Evolutionary conservation across 371 early-diverging fungal species (phyloP).

Genomic region (Mucor lusitanicus): DNA sequence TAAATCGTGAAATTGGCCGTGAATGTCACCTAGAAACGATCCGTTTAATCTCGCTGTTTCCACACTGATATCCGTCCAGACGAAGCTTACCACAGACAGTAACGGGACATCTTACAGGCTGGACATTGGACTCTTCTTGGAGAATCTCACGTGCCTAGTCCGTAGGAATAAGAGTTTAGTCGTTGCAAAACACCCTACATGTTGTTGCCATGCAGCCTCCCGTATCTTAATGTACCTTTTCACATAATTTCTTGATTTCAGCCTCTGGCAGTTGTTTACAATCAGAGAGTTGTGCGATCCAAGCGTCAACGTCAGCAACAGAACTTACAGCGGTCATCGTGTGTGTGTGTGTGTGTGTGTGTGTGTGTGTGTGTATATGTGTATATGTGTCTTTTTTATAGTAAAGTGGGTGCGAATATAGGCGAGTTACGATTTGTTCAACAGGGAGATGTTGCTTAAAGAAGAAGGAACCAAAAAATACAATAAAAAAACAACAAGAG

Average conservation of each 20-base stretch:
- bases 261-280: slow-evolving; percentile 91
- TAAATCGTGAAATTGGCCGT: slow-evolving; percentile 99
- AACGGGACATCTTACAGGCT: slow-evolving; percentile 93
- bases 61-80: background rate
- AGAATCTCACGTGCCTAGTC: slow-evolving; percentile 87
- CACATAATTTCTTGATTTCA: slow-evolving; percentile 95
- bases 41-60: slow-evolving; percentile 5
- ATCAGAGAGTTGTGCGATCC: slow-evolving; percentile 87
- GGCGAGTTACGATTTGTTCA: background rate
- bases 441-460: background rate
- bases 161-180: background rate
- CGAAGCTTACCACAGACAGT: slow-evolving; percentile 85
- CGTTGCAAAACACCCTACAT: background rate
- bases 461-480: slow-evolving; percentile 1
- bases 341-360: slow-evolving; percentile 4
- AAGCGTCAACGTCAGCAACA: slow-evolving; percentile 73
- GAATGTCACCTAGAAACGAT: slow-evolving; percentile 74
- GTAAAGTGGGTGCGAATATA: background rate
- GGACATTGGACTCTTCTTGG: slow-evolving; percentile 95
- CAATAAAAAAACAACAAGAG: background rate
- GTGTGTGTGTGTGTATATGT: no score
- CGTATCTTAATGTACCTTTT: slow-evolving; percentile 63
- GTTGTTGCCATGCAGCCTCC: background rate
- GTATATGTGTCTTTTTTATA: background rate
- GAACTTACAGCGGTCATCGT: slow-evolving; percentile 47